Conservation (phyloP, 2,329 filamentous ascomycete genomes). For the Diplodia seriata region DNA sequence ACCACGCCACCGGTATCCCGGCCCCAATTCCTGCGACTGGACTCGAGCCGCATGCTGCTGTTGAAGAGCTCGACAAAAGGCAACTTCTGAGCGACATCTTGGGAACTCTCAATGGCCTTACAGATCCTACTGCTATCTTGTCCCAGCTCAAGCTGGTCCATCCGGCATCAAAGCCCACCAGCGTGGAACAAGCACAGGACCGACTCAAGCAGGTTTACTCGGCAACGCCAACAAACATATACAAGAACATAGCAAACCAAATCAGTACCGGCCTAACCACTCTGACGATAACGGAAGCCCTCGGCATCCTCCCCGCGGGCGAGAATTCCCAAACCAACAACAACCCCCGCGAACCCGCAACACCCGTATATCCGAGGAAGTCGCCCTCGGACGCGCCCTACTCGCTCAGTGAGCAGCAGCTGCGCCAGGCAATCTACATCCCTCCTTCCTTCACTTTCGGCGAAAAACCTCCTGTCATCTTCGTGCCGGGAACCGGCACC, state of each 20-base stretch:
- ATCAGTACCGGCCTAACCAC: constrained; percentile 39
- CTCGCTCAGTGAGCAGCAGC: constrained; percentile 52
- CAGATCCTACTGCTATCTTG: constrained; percentile 24
- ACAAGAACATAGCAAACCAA: constrained; percentile 38
- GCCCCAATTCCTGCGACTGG: background rate
- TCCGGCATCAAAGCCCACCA: constrained; percentile 40
- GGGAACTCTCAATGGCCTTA: background rate
- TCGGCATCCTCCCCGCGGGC: constrained; percentile 33
- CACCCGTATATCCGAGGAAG: constrained; percentile 49
- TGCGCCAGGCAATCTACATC: constrained; percentile 62
- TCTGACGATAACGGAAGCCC: background rate
- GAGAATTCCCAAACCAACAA: constrained; percentile 41
- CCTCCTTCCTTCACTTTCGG: constrained; percentile 58
- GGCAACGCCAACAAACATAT: constrained; percentile 40
- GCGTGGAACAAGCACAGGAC: constrained; percentile 35
- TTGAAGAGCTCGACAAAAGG: constrained; percentile 1
- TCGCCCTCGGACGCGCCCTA: constrained; percentile 56
- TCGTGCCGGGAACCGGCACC: constrained; percentile 61
- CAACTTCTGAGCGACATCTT: background rate
- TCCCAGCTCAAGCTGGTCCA: constrained; percentile 36
- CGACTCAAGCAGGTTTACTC: constrained; percentile 35
- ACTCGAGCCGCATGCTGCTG: no score
- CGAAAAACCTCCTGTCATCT: constrained; percentile 56
- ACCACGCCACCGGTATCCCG: background rate
- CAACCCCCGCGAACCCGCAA: constrained; percentile 38